phyloP scores from a whole-genome alignment of 2,329 filamentous ascomycete species.

The Ophiostoma australiae region DNA sequence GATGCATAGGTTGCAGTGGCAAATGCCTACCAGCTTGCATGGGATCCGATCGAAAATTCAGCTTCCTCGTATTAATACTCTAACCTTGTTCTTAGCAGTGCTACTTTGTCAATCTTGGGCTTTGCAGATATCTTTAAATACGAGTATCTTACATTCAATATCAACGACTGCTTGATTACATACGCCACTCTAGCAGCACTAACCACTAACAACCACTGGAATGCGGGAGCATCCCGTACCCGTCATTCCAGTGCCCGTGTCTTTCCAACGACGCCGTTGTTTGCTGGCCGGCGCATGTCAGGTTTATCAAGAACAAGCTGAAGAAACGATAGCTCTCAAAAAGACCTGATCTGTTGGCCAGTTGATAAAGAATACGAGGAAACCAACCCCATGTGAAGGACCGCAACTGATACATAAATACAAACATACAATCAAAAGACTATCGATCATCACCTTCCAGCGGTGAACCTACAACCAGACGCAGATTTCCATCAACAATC shows the following conservation, averaged over 20 bases:
- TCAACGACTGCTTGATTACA: no score
- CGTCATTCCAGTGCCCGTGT: slow-evolving; percentile 12
- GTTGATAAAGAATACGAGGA: not conserved
- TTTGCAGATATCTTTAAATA: no score
- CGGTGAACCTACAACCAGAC: not conserved
- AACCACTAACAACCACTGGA: not conserved
- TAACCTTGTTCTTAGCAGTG: not conserved
- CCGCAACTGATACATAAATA: not conserved
- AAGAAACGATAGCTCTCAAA: not conserved
- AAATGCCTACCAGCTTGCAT: not conserved
- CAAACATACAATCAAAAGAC: not conserved
- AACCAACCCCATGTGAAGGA: not conserved
- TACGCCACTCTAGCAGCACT: no score
- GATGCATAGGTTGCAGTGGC: not conserved
- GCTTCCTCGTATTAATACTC: not conserved
- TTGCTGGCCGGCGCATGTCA: not conserved
- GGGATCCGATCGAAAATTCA: not conserved
- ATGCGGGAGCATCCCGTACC: slow-evolving; percentile 9
- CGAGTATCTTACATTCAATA: no score
- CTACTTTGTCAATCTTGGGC: not conserved
- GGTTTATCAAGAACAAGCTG: not conserved
- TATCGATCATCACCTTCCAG: not conserved
- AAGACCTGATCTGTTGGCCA: not conserved
- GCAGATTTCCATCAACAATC: not conserved
- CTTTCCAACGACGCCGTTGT: not conserved